Evolutionary conservation across 106 monocot species (phyloP).

Genomic region (Dactylorhiza incarnata): DNA sequence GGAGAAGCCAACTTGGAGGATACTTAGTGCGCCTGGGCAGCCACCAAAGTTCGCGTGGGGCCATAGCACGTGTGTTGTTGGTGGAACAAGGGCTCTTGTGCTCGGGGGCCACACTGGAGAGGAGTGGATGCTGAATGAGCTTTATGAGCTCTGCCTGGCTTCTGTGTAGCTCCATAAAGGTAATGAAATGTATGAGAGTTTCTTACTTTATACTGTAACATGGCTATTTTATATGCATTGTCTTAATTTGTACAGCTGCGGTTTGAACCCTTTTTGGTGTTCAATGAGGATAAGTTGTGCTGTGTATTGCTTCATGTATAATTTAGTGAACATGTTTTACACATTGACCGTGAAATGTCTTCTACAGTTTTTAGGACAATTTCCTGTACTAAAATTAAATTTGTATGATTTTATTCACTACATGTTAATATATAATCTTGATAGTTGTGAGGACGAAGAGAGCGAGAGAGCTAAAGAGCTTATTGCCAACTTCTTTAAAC

Average conservation of each 20-base stretch:
- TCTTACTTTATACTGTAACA: neutral
- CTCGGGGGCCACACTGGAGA: constrained; percentile 85
- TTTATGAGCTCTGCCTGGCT: constrained; percentile 85
- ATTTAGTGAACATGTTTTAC: neutral
- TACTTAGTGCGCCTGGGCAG: constrained; percentile 69
- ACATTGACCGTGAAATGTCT: neutral
- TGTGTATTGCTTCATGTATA: neutral
- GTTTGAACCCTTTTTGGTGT: neutral
- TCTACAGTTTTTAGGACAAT: neutral
- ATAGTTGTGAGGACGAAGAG: too few relatives aligned
- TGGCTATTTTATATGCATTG: neutral
- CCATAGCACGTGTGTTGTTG: constrained; percentile 91
- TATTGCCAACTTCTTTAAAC: too few relatives aligned
- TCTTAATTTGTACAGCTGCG: neutral
- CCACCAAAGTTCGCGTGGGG: constrained; percentile 94
- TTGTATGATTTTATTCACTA: too few relatives aligned
- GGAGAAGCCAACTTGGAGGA: constrained; percentile 75
- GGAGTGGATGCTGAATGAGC: constrained; percentile 86
- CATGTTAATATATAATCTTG: too few relatives aligned
- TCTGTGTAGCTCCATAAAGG: constrained; percentile 24
- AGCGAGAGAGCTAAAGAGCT: too few relatives aligned
- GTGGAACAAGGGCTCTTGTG: constrained; percentile 80
- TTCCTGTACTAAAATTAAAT: too few relatives aligned
- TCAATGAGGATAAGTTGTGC: neutral
- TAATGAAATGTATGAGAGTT: neutral